phyloP scores from a whole-genome alignment of 169 alveolate genomes.

The Plasmodium yoelii region DNA sequence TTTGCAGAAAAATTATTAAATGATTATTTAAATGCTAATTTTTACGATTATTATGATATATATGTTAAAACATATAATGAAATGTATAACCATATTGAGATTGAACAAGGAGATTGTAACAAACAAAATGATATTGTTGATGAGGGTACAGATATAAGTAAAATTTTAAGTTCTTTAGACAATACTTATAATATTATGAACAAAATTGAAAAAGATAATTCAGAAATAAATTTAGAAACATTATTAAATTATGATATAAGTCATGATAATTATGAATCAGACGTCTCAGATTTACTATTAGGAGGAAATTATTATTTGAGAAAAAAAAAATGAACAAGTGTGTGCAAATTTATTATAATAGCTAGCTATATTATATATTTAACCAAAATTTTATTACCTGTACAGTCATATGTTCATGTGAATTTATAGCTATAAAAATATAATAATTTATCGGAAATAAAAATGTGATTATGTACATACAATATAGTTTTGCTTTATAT shows the following conservation, averaged over 20 bases:
- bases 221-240: conserved; percentile 22
- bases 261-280: conserved; percentile 49
- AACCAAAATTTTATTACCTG: too few relatives aligned
- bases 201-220: conserved; percentile 26
- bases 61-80: conserved; percentile 55
- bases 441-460: too few relatives aligned
- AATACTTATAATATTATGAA: conserved; percentile 45
- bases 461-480: too few relatives aligned
- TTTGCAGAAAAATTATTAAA: conserved; percentile 46
- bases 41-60: conserved; percentile 55
- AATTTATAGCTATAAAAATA: too few relatives aligned
- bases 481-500: too few relatives aligned
- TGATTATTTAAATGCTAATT: conserved; percentile 41
- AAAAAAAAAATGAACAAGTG: conserved; percentile 2
- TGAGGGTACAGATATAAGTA: conserved; percentile 21
- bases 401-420: too few relatives aligned
- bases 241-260: conserved; percentile 41
- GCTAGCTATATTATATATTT: too few relatives aligned
- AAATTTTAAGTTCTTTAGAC: conserved; percentile 28
- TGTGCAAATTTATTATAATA: too few relatives aligned
- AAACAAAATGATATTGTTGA: conserved; percentile 58
- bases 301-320: conserved; percentile 45
- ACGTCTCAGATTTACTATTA: conserved; percentile 44
- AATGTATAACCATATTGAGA: conserved; percentile 33
- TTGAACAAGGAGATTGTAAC: conserved; percentile 11